A percentile compares a stretch with the other conserved stretches of the same genome.
Conservation (phyloP, 352 stramenopile species). For the Phytophthora vignae region DNA sequence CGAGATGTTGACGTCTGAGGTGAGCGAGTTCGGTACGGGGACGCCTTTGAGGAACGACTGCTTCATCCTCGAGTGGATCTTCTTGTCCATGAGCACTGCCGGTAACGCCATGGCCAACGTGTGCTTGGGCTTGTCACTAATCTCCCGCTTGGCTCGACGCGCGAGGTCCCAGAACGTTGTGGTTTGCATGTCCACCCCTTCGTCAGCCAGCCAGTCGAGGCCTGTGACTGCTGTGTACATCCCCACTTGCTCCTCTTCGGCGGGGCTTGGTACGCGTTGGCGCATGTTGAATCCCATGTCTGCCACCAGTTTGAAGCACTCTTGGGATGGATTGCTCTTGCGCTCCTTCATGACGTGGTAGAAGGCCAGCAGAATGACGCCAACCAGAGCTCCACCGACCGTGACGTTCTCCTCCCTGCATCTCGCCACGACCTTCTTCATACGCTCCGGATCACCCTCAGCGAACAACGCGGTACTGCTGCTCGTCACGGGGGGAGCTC, state of each 20-base stretch:
- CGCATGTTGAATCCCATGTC: slow-evolving; percentile 48
- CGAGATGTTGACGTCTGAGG: slow-evolving; percentile 23
- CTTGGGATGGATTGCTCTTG: slow-evolving; percentile 6
- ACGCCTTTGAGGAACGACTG: slow-evolving; percentile 23
- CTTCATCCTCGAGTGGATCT: slow-evolving; percentile 23
- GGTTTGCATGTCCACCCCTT: slow-evolving; percentile 30
- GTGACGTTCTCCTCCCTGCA: slow-evolving; percentile 43
- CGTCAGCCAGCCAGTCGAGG: slow-evolving; percentile 11
- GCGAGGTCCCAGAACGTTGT: slow-evolving; percentile 52
- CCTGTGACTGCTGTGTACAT: slow-evolving; percentile 31
- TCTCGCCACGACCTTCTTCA: slow-evolving; percentile 26
- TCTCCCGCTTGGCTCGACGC: slow-evolving; percentile 33
- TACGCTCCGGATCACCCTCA: slow-evolving; percentile 21
- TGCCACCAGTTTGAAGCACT: slow-evolving; percentile 40
- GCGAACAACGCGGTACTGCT: slow-evolving; percentile 35
- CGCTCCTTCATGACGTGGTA: slow-evolving; percentile 14
- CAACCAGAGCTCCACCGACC: slow-evolving; percentile 35
- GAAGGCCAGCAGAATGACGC: slow-evolving; percentile 25
- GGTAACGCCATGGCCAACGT: slow-evolving; percentile 18
- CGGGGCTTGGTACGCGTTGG: slow-evolving; percentile 27
- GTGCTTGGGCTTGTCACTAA: slow-evolving; percentile 14
- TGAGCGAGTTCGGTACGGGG: slow-evolving; percentile 12
- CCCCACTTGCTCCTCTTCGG: slow-evolving; percentile 32
- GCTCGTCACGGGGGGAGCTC: slow-evolving; percentile 25
- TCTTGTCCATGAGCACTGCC: slow-evolving; percentile 24